A percentile compares a stretch with the other conserved stretches of the same genome.
Conservation (phyloP, 257 asterid species). For the Cruciata laevipes region DNA sequence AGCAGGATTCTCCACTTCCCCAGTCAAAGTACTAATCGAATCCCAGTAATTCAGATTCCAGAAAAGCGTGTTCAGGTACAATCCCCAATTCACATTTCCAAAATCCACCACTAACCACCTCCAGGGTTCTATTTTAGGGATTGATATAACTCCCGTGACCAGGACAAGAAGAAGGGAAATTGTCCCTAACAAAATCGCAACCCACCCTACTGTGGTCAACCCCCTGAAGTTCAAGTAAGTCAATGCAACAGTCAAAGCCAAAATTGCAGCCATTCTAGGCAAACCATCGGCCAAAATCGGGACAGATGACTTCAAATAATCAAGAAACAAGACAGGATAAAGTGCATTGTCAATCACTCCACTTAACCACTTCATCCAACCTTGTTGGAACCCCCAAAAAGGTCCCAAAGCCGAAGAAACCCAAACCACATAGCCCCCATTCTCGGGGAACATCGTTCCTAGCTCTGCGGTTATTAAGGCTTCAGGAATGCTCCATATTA, state of each 20-base stretch:
- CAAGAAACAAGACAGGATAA: conserved; percentile 55
- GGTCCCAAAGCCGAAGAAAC: conserved; percentile 34
- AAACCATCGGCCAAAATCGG: conserved; percentile 43
- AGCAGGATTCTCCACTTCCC: conserved; percentile 57
- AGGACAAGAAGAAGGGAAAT: conserved; percentile 52
- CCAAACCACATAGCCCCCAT: conserved; percentile 37
- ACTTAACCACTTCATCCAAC: conserved; percentile 68
- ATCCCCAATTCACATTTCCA: conserved; percentile 48
- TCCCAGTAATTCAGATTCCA: conserved; percentile 82
- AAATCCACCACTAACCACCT: conserved; percentile 54
- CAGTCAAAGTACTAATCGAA: conserved; percentile 50
- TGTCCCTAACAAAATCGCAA: conserved; percentile 39
- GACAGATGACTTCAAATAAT: conserved; percentile 49
- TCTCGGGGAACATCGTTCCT: conserved; percentile 35
- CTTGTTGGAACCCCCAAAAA: conserved; percentile 33
- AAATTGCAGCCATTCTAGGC: conserved; percentile 30
- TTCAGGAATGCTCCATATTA: conserved; percentile 34
- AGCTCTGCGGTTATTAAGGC: conserved; percentile 34
- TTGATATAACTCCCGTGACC: conserved; percentile 47
- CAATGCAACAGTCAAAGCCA: conserved; percentile 30
- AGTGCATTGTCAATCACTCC: conserved; percentile 68
- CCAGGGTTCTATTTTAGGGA: conserved; percentile 45
- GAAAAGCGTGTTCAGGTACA: conserved; percentile 50
- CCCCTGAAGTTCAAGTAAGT: conserved; percentile 62
- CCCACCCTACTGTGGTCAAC: conserved; percentile 57